Evolutionary conservation across 2,329 filamentous ascomycete species (phyloP), one percentile per base, ranked within the genome.

Genomic region (Alternaria brassicicola): DNA sequence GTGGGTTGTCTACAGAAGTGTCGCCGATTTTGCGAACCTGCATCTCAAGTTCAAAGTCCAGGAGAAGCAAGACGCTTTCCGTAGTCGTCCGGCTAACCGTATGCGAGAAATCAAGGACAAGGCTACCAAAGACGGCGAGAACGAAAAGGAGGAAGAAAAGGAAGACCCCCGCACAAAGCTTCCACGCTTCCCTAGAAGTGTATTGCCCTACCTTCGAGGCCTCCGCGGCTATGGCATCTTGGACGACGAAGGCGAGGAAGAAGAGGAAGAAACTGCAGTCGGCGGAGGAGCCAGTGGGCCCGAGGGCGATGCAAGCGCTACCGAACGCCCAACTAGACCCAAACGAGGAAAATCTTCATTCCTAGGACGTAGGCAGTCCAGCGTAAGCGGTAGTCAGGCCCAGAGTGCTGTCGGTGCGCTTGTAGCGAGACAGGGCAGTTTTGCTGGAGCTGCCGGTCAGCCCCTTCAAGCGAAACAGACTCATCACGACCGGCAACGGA

Each of bases 1-100:
- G 73, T 99, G 95, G 95, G 89, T 91, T 17, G 91, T 99, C 57
- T 88, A 92, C 69, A 86, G 95, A 52, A 93, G 92, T 9, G 85
- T 98, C 36, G 85, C 88, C 67, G 95, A 99, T 74, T 97, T 99
- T 68, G 87, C 92, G 67, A 96, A 97, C 69, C 82, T 99, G 33
- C 95, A 99, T 78, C 83, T 93, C 71, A 93, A 96, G 68, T 99
- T 98, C 84, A 96, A 95, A 75, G 83, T 96, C 52, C 89, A 93
- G 58, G 86, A 91, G 57, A 88, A 90, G 60, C 93, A 92, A 59
- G 91, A 96, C 65, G 92, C 91, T 66, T 91, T 94, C 65, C 87
- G 92, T 33, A 71, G 64, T 87, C 91, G 66, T 82, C 90, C 51
- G 12, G 51, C 57, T 8, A 65, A 62, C 31, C 55, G 59, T 13